Base-by-base conservation (phyloP, 202 grass and related monocot species). In the Zoysia matrella region DNA sequence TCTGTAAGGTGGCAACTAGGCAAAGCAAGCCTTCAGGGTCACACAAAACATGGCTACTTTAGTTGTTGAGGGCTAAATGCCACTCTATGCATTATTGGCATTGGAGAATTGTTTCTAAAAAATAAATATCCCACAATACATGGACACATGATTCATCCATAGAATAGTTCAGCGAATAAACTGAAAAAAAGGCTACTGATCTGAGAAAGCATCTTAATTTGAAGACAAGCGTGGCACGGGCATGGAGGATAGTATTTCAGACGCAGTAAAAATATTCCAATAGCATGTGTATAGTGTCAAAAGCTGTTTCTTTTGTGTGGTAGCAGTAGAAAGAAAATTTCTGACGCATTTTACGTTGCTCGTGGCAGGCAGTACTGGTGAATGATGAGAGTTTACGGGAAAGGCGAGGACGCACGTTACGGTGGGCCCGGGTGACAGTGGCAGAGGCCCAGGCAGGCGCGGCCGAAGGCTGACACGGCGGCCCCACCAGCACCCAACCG, bases 1-100 rank as follows among this genome's bases (percentile, higher is more conserved):
- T 83, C 11, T 79, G 60, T 69, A 53, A 68, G 57, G 58, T 65
- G 58, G 49, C 65, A 84, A 65, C 49, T 67, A 65, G 22, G 47
- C 10, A 8, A 74, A 80, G 9, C 53, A 67, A 67, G 72, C n/a
- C 69, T 76, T 51, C 13, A 42, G 18, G 56, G 56, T 18, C 18
- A 58, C 15, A 58, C 15, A 36, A 58, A 58, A 58, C 14, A 30
- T 22, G 8, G 16, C 54, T 47, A 18, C 39, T 75, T 75, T 48
- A 81, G 47, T 18, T 75, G 11, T 16, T 74, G 80, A 66, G 60
- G 45, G 7, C 44, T 43, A 72, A 58, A 51, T 53, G 55, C 39
- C 43, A 69, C 6, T 47, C 13, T 42, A 45, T 41, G 13, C 44
- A 45, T 61, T 2, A 44, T 56, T 77, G 56, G 48, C 42, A 54